A percentile compares a stretch with the other conserved stretches of the same genome.
Conservation (phyloP, 495 filamentous ascomycete species). For the Tuber melanosporum region DNA sequence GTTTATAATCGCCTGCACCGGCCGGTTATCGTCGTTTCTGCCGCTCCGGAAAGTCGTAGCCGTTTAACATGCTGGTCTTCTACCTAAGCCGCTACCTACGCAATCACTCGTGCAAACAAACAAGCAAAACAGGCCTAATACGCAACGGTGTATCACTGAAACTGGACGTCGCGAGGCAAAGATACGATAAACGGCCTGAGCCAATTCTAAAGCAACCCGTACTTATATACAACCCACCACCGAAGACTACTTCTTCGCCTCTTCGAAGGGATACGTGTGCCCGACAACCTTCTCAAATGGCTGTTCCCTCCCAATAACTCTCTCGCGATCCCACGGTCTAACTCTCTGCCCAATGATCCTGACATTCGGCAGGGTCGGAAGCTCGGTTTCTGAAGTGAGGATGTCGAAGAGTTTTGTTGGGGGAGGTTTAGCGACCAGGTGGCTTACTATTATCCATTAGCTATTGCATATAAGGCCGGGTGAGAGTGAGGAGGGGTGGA, state of each 20-base stretch:
- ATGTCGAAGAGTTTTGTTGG: conserved; percentile 51
- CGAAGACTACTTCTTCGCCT: background rate
- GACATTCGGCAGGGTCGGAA: conserved; percentile 62
- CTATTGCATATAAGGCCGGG: background rate
- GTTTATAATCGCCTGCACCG: too few species aligned
- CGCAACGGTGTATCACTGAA: background rate
- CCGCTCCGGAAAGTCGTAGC: too few species aligned
- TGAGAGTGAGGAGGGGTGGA: background rate
- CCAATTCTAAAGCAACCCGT: background rate
- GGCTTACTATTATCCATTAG: conserved; percentile 39
- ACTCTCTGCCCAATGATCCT: conserved; percentile 55
- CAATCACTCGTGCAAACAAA: background rate
- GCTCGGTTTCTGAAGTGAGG: conserved; percentile 42
- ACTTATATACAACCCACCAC: conserved; percentile 5
- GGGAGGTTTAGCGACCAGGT: conserved; percentile 54
- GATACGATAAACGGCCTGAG: background rate
- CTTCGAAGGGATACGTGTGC: conserved; percentile 42
- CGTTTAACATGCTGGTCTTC: background rate
- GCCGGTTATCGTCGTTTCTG: too few species aligned
- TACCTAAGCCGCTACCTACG: background rate
- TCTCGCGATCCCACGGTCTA: conserved; percentile 64
- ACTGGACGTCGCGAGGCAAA: background rate
- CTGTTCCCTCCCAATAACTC: conserved; percentile 75
- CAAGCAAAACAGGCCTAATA: background rate
- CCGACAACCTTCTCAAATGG: conserved; percentile 67